A percentile compares a stretch with the other conserved stretches of the same genome.
These are phyloP conservation scores for Populus alba DNA, from an alignment of 345 rosid species.

Conservation along the genomic window DNA sequence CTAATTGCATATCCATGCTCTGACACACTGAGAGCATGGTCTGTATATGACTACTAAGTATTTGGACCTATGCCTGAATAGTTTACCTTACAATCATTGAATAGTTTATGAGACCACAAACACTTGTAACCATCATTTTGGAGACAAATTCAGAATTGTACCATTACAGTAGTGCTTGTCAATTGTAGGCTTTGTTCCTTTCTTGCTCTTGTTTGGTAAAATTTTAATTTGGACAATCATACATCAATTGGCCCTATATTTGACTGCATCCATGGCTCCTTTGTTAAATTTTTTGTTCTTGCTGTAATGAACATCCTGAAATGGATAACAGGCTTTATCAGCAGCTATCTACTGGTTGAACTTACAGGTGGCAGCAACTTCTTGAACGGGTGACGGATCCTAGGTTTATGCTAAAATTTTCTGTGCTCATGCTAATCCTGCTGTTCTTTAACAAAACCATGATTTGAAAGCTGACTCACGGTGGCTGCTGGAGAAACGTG, in stretches of 20 bases:
- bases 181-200: no score
- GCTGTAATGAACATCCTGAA: constrained; percentile 68
- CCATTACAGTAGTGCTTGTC: not conserved
- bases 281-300: constrained; percentile 22
- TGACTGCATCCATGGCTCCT: constrained; percentile 14
- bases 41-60: not conserved
- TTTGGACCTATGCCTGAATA: not conserved
- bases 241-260: not conserved
- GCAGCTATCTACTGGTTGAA: constrained; percentile 99
- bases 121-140: not conserved
- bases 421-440: constrained; percentile 53
- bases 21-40: no score
- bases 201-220: not conserved
- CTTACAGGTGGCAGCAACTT: constrained; percentile 84
- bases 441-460: constrained; percentile 50
- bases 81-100: not conserved
- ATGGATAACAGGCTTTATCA: constrained; percentile 88
- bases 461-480: constrained; percentile 30
- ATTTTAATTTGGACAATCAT: not conserved
- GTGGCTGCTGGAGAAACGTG: not conserved
- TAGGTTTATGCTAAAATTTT: constrained; percentile 54
- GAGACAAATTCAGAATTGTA: not conserved
- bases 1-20: no score
- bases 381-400: constrained; percentile 37
- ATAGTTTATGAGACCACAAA: not conserved